Evolutionary conservation across 805 yeast species (phyloP).

Genomic region (Kurtzmaniella cleridarum): DNA sequence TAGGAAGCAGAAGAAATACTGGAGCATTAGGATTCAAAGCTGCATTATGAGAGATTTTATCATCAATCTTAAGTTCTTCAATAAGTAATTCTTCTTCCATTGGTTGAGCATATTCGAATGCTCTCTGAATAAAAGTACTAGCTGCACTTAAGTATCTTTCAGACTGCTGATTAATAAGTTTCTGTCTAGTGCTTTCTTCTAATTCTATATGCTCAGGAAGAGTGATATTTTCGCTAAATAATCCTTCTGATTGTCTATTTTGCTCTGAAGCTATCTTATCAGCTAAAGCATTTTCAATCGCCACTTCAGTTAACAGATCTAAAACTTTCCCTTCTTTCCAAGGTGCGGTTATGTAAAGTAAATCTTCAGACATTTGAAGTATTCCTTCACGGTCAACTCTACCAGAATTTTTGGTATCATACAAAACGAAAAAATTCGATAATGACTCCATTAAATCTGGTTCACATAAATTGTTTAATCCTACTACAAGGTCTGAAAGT

Average conservation of each 20-base stretch:
- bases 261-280: conserved; percentile 46
- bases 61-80: conserved; percentile 33
- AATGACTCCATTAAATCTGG: conserved; percentile 74
- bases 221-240: conserved; percentile 24
- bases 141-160: conserved; percentile 84
- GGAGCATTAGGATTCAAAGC: conserved; percentile 82
- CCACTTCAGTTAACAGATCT: conserved; percentile 58
- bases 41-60: conserved; percentile 55
- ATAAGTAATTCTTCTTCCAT: conserved; percentile 40
- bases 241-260: conserved; percentile 20
- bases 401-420: conserved; percentile 56
- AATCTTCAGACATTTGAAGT: conserved; percentile 79
- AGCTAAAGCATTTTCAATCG: conserved; percentile 64
- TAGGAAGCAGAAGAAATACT: conserved; percentile 68
- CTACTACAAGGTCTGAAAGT: conserved; percentile 64
- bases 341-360: conserved; percentile 75
- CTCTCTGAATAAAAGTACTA: conserved; percentile 77
- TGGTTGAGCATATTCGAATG: conserved; percentile 86
- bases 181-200: conserved; percentile 42
- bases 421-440: conserved; percentile 73
- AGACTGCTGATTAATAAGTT: conserved; percentile 58
- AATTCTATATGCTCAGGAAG: conserved; percentile 57
- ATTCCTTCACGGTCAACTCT: conserved; percentile 74
- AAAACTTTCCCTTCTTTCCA: conserved; percentile 70
- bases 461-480: conserved; percentile 64